These are phyloP conservation scores for Acidiella bohemica DNA, from an alignment of 495 filamentous ascomycete species.

Conservation along the genomic window DNA sequence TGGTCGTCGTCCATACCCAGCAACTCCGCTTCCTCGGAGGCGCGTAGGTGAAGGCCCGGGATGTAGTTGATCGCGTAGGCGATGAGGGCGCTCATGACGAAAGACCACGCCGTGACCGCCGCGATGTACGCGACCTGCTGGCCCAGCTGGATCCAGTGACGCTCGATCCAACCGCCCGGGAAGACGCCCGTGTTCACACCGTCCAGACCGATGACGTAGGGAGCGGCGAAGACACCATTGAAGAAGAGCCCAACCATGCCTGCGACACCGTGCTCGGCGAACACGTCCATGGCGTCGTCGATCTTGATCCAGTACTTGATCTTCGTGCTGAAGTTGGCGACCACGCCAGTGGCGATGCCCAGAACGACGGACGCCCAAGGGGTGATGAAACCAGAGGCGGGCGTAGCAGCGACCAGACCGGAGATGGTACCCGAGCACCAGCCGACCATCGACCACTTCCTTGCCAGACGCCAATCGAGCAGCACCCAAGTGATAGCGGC, in stretches of 20 bases:
- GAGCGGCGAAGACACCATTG: slow-evolving; percentile 81
- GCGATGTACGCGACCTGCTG: slow-evolving; percentile 84
- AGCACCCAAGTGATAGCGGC: slow-evolving; percentile 79
- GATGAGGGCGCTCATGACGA: slow-evolving; percentile 71
- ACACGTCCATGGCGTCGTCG: slow-evolving; percentile 95
- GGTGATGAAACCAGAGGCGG: slow-evolving; percentile 45
- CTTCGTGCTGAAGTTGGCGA: slow-evolving; percentile 93
- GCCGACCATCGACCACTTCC: slow-evolving; percentile 98
- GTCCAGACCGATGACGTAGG: slow-evolving; percentile 84
- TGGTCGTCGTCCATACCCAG: slow-evolving; percentile 99
- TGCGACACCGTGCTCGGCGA: slow-evolving; percentile 92
- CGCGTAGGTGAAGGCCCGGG: slow-evolving; percentile 82
- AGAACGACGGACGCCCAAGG: slow-evolving; percentile 82
- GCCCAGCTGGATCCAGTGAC: slow-evolving; percentile 82
- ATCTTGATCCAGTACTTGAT: slow-evolving; percentile 92
- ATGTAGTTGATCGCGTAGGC: slow-evolving; percentile 74
- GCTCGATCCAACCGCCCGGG: slow-evolving; percentile 70
- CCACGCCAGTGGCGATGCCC: slow-evolving; percentile 69
- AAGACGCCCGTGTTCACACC: slow-evolving; percentile 69
- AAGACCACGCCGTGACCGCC: slow-evolving; percentile 60
- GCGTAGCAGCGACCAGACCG: slow-evolving; percentile 37
- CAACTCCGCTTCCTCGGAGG: slow-evolving; percentile 89
- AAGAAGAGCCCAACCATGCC: slow-evolving; percentile 86
- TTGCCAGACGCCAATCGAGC: slow-evolving; percentile 85
- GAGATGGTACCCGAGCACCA: slow-evolving; percentile 78